Base-by-base conservation (phyloP, 805 yeast genomes). In the Sugiyamaella mastotermitis region DNA sequence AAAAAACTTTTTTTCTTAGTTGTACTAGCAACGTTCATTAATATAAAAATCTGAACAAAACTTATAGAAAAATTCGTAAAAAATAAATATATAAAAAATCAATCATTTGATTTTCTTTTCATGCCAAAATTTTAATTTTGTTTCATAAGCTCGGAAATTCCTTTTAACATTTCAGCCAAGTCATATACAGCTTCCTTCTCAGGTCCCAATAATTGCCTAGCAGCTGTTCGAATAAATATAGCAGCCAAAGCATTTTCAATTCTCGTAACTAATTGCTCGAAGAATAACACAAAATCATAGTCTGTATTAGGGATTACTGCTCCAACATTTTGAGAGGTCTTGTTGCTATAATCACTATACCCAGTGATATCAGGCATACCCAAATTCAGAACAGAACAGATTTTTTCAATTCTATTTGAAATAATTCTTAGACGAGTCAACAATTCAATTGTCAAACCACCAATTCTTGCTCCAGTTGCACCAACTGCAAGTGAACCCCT, bases 241-340 rank as follows among this genome's bases (percentile, higher is more conserved):
- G 56, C 45, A 13, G 56, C 33, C 24, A 55, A 14, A n/a, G 58
- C 48, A 34, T 56, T 56, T 46, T 55, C 61, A 13, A 57, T 50
- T 27, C 61, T 50, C 5, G 61, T 57, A 28, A 57, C 48, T 13
- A 53, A 17, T 27, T 57, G 56, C 14, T 56, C 60, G 24, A 57
- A 44, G 35, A 55, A 52, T 16, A 36, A 21, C 7, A 40, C 30
- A 21, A 46, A 45, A 33, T 53, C 56, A 11, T 43, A 33, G 33
- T 52, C 57, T 15, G 54, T 48, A 28, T 46, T 47, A 3, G 55
- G 55, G 3, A 45, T 40, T 9, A 42, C 45, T 3, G 41, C 22
- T 9, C 28, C 24, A 2, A 47, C 25, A 20, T 37, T 34, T 38
- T 16, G 34, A 22, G 42, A 37, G 30, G 47, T 44, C 38, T 40